Evolutionary conservation across 2,329 filamentous ascomycete species (phyloP).

Genomic region (Aureobasidium sp.): DNA sequence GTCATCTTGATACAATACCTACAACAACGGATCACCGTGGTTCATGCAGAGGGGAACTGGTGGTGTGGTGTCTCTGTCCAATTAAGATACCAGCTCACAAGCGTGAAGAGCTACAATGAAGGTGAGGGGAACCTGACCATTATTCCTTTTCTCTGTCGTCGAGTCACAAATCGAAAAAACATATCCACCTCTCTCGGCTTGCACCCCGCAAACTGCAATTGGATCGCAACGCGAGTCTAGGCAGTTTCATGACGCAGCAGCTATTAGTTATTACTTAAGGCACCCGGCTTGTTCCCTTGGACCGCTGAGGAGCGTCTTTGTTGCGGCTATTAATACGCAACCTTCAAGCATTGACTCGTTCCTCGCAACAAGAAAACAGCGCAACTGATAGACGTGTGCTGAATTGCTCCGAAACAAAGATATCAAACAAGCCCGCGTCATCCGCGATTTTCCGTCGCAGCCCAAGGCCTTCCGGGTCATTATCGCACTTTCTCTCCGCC

Average conservation of each 20-base stretch:
- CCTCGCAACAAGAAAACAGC: not conserved
- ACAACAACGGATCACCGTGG: not conserved
- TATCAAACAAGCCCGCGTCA: not conserved
- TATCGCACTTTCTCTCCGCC: constrained; percentile 2
- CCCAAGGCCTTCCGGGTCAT: not conserved
- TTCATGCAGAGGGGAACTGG: not conserved
- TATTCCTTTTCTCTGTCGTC: not conserved
- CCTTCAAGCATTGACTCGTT: not conserved
- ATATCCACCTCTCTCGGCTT: not conserved
- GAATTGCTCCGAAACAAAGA: constrained; percentile 4
- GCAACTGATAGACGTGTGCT: not conserved
- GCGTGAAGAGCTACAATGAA: not conserved
- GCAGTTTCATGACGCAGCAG: not conserved
- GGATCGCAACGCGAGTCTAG: not conserved
- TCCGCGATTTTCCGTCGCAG: not conserved
- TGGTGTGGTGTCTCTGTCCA: not conserved
- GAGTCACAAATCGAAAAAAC: not conserved
- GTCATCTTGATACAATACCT: not conserved
- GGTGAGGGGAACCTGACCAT: not conserved
- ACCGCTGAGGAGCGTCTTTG: not conserved
- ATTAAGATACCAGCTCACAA: not conserved
- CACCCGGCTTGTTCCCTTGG: constrained; percentile 9
- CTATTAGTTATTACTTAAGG: constrained; percentile 7
- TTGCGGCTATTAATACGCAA: constrained; percentile 6
- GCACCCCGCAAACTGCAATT: constrained; percentile 4